These are phyloP conservation scores for Adansonia grandidieri DNA, from an alignment of 441 rosid species.

Conservation along the genomic window DNA sequence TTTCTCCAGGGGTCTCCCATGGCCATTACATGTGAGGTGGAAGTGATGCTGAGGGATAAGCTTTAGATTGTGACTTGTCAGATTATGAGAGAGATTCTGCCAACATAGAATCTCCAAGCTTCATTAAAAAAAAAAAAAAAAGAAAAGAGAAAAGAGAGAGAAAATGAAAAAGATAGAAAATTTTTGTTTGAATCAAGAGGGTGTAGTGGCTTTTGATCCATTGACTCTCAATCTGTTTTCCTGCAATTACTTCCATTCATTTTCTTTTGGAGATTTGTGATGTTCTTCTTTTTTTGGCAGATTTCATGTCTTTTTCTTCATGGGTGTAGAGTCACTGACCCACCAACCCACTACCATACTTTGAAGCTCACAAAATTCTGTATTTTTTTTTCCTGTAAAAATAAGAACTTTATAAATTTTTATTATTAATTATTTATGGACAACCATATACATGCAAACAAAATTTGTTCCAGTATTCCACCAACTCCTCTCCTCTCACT, in stretches of 20 bases:
- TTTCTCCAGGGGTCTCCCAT: conserved; percentile 24
- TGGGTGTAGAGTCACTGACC: conserved; percentile 21
- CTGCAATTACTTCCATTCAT: conserved; percentile 41
- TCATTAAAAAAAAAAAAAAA: conserved; percentile 26
- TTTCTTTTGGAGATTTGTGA: conserved; percentile 19
- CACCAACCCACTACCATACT: conserved; percentile 4
- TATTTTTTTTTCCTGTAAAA: not conserved
- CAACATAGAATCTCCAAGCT: conserved; percentile 23
- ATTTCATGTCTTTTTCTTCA: conserved; percentile 19
- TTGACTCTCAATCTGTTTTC: conserved; percentile 40
- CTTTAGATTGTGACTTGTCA: conserved; percentile 21
- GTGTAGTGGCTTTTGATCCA: conserved; percentile 38
- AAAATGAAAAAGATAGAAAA: conserved; percentile 16
- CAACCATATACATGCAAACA: not conserved
- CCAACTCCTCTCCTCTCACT: conserved; percentile 12
- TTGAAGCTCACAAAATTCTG: not conserved
- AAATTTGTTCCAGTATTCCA: not conserved
- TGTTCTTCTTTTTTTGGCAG: not conserved
- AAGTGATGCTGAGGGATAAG: conserved; percentile 31
- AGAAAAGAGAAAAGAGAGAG: no score
- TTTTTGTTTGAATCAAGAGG: conserved; percentile 7
- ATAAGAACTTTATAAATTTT: not conserved
- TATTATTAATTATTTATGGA: conserved; percentile 7
- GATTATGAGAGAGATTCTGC: conserved; percentile 39
- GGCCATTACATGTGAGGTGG: not conserved